Conservation (phyloP, 2,329 filamentous ascomycete species). For the Fusarium praegraminearum region DNA sequence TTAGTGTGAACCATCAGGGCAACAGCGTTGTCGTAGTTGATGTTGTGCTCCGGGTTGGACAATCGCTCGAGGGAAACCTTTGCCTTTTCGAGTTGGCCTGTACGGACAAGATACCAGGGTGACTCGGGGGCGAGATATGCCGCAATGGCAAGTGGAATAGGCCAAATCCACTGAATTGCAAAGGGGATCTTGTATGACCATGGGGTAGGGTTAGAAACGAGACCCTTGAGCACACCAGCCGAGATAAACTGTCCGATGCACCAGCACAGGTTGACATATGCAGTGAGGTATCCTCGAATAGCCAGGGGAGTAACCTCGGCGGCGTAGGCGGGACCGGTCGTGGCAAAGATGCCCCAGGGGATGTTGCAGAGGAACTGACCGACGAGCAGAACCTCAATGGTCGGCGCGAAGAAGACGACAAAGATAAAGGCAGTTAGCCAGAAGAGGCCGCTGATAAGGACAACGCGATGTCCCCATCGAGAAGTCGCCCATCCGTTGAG, state of each 20-base stretch:
- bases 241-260: conserved; percentile 58
- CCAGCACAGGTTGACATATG: conserved; percentile 61
- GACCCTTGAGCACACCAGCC: conserved; percentile 55
- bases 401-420: conserved; percentile 62
- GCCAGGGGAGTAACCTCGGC: conserved; percentile 58
- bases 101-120: conserved; percentile 54
- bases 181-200: conserved; percentile 58
- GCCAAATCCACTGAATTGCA: conserved; percentile 57
- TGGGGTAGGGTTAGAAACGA: conserved; percentile 50
- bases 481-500: conserved; percentile 58
- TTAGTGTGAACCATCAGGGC: conserved; percentile 60
- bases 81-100: conserved; percentile 50
- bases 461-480: conserved; percentile 58
- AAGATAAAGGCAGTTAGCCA: conserved; percentile 60
- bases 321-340: conserved; percentile 58
- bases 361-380: conserved; percentile 61
- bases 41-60: conserved; percentile 49
- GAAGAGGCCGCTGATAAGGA: conserved; percentile 58
- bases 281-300: conserved; percentile 58
- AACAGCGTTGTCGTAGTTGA: conserved; percentile 54
- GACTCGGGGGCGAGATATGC: conserved; percentile 54
- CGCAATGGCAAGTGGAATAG: conserved; percentile 50
- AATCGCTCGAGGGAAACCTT: conserved; percentile 51
- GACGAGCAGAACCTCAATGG: conserved; percentile 57
- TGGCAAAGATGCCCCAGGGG: conserved; percentile 61